Conservation (phyloP, 768 basidiomycete genomes). For the Cyclocybe cylindracea region DNA sequence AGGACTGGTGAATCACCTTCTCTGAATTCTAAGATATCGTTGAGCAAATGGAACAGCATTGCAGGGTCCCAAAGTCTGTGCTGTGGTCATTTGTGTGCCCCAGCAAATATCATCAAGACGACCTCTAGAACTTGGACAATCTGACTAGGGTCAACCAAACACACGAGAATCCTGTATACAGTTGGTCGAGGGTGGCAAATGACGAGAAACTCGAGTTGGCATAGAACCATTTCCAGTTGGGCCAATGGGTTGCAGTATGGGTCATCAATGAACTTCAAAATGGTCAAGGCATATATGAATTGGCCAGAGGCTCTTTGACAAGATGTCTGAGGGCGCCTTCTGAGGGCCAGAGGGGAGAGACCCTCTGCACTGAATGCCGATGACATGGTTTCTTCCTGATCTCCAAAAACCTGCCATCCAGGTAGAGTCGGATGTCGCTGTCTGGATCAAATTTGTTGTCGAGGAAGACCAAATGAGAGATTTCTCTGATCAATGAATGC, state of each 20-base stretch:
- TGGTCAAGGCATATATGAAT: constrained; percentile 1
- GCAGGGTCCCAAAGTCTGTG: no score
- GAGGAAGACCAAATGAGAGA: background rate
- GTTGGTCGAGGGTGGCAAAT: no score
- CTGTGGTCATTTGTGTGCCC: no score
- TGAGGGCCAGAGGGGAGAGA: background rate
- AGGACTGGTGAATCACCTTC: no score
- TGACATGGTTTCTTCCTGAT: background rate
- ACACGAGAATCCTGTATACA: no score
- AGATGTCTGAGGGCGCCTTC: background rate
- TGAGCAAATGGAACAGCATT: no score
- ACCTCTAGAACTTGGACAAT: no score
- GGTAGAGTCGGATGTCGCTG: background rate
- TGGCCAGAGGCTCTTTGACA: background rate
- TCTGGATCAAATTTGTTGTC: background rate
- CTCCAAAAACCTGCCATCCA: background rate
- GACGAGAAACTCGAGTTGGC: no score
- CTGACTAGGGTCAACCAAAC: no score
- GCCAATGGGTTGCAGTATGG: background rate
- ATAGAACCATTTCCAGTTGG: background rate
- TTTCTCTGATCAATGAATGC: background rate
- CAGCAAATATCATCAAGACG: no score
- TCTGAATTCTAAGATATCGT: no score
- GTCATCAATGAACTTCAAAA: background rate
- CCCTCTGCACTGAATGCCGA: background rate